These are phyloP conservation scores for Termitomyces sp. DNA, from an alignment of 768 basidiomycete genomes.

Conservation along the genomic window DNA sequence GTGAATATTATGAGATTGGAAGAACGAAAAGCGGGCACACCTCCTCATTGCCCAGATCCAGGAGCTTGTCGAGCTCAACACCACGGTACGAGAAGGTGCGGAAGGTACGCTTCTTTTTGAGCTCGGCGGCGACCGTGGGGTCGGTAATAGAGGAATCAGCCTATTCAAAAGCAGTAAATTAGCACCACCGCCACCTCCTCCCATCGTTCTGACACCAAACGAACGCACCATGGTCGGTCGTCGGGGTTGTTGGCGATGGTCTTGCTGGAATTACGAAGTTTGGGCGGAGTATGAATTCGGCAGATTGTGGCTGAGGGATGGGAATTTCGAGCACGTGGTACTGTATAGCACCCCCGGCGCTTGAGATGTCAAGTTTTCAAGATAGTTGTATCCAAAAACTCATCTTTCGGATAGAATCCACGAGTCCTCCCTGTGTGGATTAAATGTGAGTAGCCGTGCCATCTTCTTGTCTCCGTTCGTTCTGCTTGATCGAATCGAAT, in stretches of 20 bases:
- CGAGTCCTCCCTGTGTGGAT: slow-evolving; percentile 90
- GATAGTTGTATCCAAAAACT: slow-evolving; percentile 25
- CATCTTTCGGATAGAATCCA: slow-evolving; percentile 75
- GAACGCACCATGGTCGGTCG: slow-evolving; percentile 33
- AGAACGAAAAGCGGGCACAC: slow-evolving; percentile 40
- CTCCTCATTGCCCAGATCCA: slow-evolving; percentile 94
- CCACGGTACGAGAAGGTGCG: slow-evolving; percentile 99
- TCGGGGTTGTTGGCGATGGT: slow-evolving; percentile 36
- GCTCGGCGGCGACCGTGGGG: slow-evolving; percentile 88
- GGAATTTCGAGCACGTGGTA: slow-evolving; percentile 36
- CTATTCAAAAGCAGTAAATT: slow-evolving; percentile 29
- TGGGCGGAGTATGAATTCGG: slow-evolving; percentile 24
- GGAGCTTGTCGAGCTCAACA: slow-evolving; percentile 95
- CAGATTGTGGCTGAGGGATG: slow-evolving; percentile 35
- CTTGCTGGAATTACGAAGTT: slow-evolving; percentile 13
- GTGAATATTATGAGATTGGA: neutral
- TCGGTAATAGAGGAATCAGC: slow-evolving; percentile 85
- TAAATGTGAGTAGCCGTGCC: slow-evolving; percentile 56
- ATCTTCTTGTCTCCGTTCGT: neutral
- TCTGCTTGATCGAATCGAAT: neutral
- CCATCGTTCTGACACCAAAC: neutral
- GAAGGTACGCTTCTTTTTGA: slow-evolving; percentile 99
- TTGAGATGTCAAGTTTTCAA: slow-evolving; percentile 12
- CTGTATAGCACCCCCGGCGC: slow-evolving; percentile 53
- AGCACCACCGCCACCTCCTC: slow-evolving; percentile 1